Evolutionary conservation across 1,139 yeast species (phyloP).

Genomic region (Pichia sp.): DNA sequence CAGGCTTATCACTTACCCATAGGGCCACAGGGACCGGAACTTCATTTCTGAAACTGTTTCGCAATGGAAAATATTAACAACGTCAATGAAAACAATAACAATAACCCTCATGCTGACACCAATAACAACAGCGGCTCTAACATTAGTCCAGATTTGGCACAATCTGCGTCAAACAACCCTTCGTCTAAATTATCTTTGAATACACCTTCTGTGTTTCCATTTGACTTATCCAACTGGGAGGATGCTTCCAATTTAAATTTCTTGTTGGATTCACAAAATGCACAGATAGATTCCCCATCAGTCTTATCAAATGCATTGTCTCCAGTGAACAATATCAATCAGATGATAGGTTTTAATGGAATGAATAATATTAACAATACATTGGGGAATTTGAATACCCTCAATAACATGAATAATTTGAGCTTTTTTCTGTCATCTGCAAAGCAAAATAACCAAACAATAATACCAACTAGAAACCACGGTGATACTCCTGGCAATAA

Average conservation of each 20-base stretch:
- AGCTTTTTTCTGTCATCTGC: no score
- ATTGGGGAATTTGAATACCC: not conserved
- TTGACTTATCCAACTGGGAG: slow-evolving; percentile 27
- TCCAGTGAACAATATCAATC: slow-evolving; percentile 17
- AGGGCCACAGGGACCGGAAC: no score
- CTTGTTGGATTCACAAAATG: slow-evolving; percentile 18
- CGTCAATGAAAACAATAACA: not conserved
- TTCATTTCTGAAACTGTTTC: no score
- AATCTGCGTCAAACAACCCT: not conserved
- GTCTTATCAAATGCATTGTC: slow-evolving; percentile 19
- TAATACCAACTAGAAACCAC: not conserved
- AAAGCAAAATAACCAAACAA: not conserved
- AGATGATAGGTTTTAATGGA: not conserved
- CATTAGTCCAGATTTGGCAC: not conserved
- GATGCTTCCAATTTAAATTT: slow-evolving; percentile 26
- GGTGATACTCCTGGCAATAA: not conserved
- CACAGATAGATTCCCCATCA: slow-evolving; percentile 18
- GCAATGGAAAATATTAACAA: no score
- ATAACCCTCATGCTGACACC: slow-evolving; percentile 2
- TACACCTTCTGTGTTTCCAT: slow-evolving; percentile 18
- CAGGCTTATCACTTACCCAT: no score
- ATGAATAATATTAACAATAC: not conserved
- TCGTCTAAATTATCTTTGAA: not conserved
- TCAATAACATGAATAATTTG: not conserved
- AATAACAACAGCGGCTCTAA: slow-evolving; percentile 3